A percentile compares a stretch with the other conserved stretches of the same genome.
Evolutionary conservation across 2,329 filamentous ascomycete species (phyloP).

Genomic region (Neospermospora avenae): DNA sequence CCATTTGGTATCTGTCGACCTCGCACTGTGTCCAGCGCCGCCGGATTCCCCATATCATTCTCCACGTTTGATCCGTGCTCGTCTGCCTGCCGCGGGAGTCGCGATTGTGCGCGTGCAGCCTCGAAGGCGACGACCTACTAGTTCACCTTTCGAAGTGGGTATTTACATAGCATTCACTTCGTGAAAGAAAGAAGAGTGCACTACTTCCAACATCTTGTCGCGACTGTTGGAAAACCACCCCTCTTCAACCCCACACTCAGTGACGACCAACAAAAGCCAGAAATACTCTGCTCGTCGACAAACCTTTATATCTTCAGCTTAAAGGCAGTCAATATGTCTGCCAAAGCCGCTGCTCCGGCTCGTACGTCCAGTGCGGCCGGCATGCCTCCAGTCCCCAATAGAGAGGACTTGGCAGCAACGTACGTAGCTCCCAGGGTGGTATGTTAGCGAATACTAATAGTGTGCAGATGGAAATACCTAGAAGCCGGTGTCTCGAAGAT

Average conservation of each 20-base stretch:
- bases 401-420: constrained; percentile 62
- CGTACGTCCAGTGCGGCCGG: not conserved
- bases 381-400: constrained; percentile 58
- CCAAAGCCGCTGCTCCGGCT: not conserved
- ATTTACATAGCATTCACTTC: not conserved
- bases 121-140: not conserved
- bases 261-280: not conserved
- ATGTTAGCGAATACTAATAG: constrained; percentile 12
- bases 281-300: not conserved
- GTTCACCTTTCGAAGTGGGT: not conserved
- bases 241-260: constrained; percentile 2
- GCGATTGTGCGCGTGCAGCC: constrained; percentile 3
- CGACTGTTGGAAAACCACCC: not conserved
- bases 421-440: constrained; percentile 40
- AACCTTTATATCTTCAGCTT: not conserved
- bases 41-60: not conserved
- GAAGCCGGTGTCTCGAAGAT: constrained; percentile 86
- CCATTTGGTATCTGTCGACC: not conserved
- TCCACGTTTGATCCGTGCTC: not conserved
- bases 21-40: not conserved
- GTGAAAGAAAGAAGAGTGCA: not conserved
- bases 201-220: not conserved
- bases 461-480: constrained; percentile 78
- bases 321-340: not conserved
- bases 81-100: not conserved